Evolutionary conservation across 352 stramenopile species (phyloP).

Genomic region (Pythium aphanidermatum): DNA sequence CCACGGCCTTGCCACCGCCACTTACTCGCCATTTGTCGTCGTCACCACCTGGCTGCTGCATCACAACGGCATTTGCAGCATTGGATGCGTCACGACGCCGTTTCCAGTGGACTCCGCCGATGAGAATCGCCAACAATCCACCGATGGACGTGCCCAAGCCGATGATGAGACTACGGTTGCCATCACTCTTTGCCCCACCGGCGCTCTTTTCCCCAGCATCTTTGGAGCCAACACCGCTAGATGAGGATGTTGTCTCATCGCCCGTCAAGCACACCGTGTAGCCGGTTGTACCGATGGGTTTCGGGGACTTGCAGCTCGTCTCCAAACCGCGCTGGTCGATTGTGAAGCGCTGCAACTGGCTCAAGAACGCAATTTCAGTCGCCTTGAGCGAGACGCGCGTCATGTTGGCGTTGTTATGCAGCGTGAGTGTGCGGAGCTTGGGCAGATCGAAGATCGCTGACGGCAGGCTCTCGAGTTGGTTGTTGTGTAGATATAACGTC

Average conservation of each 20-base stretch:
- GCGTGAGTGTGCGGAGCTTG: conserved; percentile 15
- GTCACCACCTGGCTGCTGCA: conserved; percentile 2
- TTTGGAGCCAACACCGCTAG: neutral
- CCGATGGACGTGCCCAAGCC: conserved; percentile 2
- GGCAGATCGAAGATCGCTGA: conserved; percentile 4
- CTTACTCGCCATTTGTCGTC: too few relatives aligned
- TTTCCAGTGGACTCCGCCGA: conserved; percentile 14
- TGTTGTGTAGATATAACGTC: conserved; percentile 16
- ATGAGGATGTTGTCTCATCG: conserved; percentile 1
- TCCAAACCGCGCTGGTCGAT: conserved; percentile 22
- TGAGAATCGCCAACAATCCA: conserved; percentile 8
- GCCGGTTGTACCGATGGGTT: conserved; percentile 3
- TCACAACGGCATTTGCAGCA: neutral
- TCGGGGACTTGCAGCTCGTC: conserved; percentile 13
- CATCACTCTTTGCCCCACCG: neutral
- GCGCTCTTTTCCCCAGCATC: neutral
- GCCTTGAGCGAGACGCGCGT: conserved; percentile 19
- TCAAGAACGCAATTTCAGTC: conserved; percentile 22
- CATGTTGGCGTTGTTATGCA: conserved; percentile 18
- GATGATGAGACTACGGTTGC: conserved; percentile 8
- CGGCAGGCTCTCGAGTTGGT: conserved; percentile 5
- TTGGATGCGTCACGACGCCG: conserved; percentile 1
- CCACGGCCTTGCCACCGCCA: neutral
- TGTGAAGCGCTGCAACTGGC: conserved; percentile 20
- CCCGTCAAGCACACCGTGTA: conserved; percentile 24